Conservation (phyloP, 176 grass and related monocot genomes). For the Secale cereale region DNA sequence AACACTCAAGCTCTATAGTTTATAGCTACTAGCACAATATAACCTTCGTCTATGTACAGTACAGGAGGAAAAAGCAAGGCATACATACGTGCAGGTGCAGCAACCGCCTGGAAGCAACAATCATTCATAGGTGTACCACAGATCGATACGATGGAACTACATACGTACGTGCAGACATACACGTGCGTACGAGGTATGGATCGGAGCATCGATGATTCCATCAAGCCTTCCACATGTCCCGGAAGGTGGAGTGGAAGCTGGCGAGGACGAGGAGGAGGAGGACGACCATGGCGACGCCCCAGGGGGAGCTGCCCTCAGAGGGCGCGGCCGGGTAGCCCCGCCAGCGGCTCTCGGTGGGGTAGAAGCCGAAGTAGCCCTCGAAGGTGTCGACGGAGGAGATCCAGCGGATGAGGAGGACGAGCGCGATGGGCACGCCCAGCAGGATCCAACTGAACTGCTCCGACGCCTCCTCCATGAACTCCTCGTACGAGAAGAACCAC, state of each 20-base stretch:
- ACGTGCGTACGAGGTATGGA: background rate
- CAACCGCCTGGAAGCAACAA: background rate
- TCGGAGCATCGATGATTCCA: background rate
- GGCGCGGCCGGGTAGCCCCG: background rate
- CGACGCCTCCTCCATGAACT: constrained; percentile 65
- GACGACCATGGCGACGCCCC: constrained; percentile 76
- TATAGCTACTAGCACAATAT: constrained; percentile 5
- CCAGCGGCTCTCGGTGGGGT: constrained; percentile 34
- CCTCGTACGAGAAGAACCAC: constrained; percentile 78
- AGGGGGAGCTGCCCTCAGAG: constrained; percentile 63
- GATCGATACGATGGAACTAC: background rate
- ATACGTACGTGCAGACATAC: background rate
- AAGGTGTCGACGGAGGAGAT: constrained; percentile 74
- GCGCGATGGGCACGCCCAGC: constrained; percentile 56
- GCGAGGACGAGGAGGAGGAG: constrained; percentile 72
- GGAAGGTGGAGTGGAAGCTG: constrained; percentile 66
- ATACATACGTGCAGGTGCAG: background rate
- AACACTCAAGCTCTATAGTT: constrained; percentile 1
- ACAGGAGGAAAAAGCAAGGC: background rate
- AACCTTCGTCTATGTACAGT: background rate
- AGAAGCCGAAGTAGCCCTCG: constrained; percentile 59
- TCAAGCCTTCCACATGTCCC: constrained; percentile 84
- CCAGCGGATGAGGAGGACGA: constrained; percentile 84
- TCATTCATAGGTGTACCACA: background rate
- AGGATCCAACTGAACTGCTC: constrained; percentile 72